Percentiles rank a stretch among this genome's conserved stretches.
These are phyloP conservation scores for Aspergillus egyptiacus DNA, from an alignment of 495 filamentous ascomycete species.

Conservation along the genomic window DNA sequence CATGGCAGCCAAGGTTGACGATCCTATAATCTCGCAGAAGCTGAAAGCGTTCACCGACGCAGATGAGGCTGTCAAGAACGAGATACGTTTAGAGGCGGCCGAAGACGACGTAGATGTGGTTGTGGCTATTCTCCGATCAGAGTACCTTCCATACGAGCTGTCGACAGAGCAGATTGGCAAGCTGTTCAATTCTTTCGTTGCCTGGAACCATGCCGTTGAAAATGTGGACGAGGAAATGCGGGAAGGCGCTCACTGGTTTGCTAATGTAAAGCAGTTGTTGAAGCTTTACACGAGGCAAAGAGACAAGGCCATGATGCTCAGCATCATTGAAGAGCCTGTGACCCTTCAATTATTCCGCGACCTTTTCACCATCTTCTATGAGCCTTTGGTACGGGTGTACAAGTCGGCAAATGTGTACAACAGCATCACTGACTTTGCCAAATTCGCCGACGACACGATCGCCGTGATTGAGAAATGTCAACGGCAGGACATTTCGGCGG, in stretches of 20 bases:
- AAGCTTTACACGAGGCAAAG: conserved; percentile 87
- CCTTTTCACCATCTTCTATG: conserved; percentile 98
- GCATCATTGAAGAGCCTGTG: conserved; percentile 89
- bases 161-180: conserved; percentile 66
- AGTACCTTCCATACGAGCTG: conserved; percentile 63
- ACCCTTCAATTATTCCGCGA: conserved; percentile 92
- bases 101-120: conserved; percentile 72
- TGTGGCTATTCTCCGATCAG: conserved; percentile 73
- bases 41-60: conserved; percentile 70
- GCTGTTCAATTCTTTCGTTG: conserved; percentile 92
- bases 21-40: conserved; percentile 73
- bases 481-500: conserved; percentile 83
- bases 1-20: conserved; percentile 65
- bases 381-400: conserved; percentile 92
- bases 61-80: conserved; percentile 64
- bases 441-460: conserved; percentile 89
- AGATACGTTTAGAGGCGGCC: conserved; percentile 64
- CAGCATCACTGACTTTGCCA: conserved; percentile 90
- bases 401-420: conserved; percentile 98
- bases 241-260: conserved; percentile 83
- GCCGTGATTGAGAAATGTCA: conserved; percentile 81
- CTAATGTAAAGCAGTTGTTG: conserved; percentile 87
- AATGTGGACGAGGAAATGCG: conserved; percentile 85
- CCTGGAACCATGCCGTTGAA: conserved; percentile 91
- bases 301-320: conserved; percentile 96